Conservation (phyloP, 2,329 filamentous ascomycete genomes). For the Cladosporium sp. region DNA sequence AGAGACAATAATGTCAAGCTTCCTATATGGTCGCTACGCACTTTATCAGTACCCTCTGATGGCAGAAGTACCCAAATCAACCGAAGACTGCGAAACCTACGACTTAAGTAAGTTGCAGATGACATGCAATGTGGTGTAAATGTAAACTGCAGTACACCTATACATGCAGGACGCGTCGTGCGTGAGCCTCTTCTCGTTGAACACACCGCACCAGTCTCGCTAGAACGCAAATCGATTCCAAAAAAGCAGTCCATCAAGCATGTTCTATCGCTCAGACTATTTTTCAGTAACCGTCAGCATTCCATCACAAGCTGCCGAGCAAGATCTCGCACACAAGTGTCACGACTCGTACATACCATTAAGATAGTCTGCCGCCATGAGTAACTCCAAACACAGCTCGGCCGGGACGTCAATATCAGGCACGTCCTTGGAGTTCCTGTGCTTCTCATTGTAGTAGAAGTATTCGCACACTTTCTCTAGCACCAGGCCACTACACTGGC, state of each 20-base stretch:
- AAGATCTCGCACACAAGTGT: no score
- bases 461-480: slow-evolving; percentile 81
- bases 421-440: slow-evolving; percentile 66
- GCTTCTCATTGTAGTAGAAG: slow-evolving; percentile 75
- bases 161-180: no score
- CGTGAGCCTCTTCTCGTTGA: not conserved
- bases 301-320: no score
- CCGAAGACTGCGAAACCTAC: no score
- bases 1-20: no score
- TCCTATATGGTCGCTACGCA: no score
- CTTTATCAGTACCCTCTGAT: no score
- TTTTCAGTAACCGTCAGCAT: not conserved
- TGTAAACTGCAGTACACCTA: no score
- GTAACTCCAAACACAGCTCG: slow-evolving; percentile 71
- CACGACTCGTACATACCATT: slow-evolving; percentile 47
- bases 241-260: not conserved
- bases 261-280: not conserved
- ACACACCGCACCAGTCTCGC: not conserved
- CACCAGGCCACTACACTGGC: slow-evolving; percentile 58
- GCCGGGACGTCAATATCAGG: slow-evolving; percentile 77
- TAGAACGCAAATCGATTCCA: not conserved
- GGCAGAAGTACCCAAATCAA: no score
- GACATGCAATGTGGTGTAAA: no score
- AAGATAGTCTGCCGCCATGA: slow-evolving; percentile 74
- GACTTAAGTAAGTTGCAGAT: no score